phyloP scores from a whole-genome alignment of 495 filamentous ascomycete genomes.

The Parachaetomium inaequale region DNA sequence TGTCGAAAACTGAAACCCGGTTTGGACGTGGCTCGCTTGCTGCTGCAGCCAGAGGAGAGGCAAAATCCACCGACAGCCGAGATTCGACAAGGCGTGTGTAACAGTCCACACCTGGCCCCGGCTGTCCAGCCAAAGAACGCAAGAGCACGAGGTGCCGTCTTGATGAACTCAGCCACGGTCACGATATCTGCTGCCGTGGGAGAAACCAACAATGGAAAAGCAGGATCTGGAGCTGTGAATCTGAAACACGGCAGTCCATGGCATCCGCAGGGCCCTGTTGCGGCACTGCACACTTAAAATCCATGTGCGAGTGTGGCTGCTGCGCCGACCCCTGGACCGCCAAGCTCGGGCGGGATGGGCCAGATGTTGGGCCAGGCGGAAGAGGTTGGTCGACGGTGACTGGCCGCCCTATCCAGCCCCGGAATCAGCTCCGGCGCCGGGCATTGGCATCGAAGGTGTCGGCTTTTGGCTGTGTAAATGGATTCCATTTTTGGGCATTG shows the following conservation, averaged over 20 bases:
- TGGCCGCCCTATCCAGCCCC: slow-evolving; percentile 13
- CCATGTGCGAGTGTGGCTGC: background rate
- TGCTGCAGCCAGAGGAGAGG: too few species aligned
- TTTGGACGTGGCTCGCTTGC: too few species aligned
- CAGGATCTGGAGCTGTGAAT: slow-evolving; percentile 10
- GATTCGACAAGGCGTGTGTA: too few species aligned
- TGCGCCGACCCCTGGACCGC: slow-evolving; percentile 10
- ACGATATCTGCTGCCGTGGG: background rate
- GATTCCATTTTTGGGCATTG: slow-evolving; percentile 8
- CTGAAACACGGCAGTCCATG: slow-evolving; percentile 20
- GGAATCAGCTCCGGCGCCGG: background rate
- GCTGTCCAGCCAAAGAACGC: background rate
- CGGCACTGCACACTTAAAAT: slow-evolving; percentile 13
- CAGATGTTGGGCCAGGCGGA: background rate
- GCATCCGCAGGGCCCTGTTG: slow-evolving; percentile 6
- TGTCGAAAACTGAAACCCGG: too few species aligned
- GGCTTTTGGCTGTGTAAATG: background rate
- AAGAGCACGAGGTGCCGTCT: too few species aligned
- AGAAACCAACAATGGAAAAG: background rate
- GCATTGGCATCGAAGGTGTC: background rate
- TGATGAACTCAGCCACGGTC: background rate
- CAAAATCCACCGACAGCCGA: background rate
- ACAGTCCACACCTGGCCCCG: background rate
- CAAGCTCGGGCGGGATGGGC: slow-evolving; percentile 9
- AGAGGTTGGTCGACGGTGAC: slow-evolving; percentile 3